Conservation (phyloP, 306 rosid genomes). For the Gastrolobium bilobum region DNA sequence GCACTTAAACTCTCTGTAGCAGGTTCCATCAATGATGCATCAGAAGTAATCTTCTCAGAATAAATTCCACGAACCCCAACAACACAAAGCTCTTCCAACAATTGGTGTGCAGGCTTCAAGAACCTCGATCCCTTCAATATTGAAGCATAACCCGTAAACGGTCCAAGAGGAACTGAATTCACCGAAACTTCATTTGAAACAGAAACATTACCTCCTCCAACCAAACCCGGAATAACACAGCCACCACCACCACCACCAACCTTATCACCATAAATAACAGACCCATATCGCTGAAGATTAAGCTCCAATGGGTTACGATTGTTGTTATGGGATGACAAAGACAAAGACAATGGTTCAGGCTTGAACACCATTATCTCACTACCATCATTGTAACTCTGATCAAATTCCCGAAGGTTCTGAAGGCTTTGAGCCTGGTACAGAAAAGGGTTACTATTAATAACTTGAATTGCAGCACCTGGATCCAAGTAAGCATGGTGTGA, state of each 20-base stretch:
- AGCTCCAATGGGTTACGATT: slow-evolving; percentile 45
- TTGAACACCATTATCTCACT: slow-evolving; percentile 51
- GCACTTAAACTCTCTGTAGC: slow-evolving; percentile 49
- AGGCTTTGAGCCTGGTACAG: slow-evolving; percentile 27
- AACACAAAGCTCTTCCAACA: slow-evolving; percentile 73
- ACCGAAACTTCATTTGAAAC: slow-evolving; percentile 46
- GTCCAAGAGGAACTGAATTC: slow-evolving; percentile 65
- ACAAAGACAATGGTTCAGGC: slow-evolving; percentile 78
- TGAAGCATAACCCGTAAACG: slow-evolving; percentile 77
- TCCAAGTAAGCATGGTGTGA: slow-evolving; percentile 56
- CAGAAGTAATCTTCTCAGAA: slow-evolving; percentile 43
- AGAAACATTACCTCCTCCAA: slow-evolving; percentile 25
- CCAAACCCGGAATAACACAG: slow-evolving; percentile 30
- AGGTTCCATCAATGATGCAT: slow-evolving; percentile 60
- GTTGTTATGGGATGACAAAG: slow-evolving; percentile 61
- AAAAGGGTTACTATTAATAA: slow-evolving; percentile 54
- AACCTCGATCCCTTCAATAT: slow-evolving; percentile 83
- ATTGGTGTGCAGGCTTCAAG: slow-evolving; percentile 77
- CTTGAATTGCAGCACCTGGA: slow-evolving; percentile 56
- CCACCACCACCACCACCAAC: slow-evolving; percentile 31
- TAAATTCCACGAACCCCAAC: slow-evolving; percentile 52
- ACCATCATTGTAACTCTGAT: slow-evolving; percentile 37
- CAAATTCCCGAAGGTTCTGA: slow-evolving; percentile 51
- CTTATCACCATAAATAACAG: slow-evolving; percentile 36
- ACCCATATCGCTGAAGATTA: slow-evolving; percentile 59